These are phyloP conservation scores for Acanthamoeba castellanii DNA, from an alignment of 208 protist genomes.

Conservation along the genomic window DNA sequence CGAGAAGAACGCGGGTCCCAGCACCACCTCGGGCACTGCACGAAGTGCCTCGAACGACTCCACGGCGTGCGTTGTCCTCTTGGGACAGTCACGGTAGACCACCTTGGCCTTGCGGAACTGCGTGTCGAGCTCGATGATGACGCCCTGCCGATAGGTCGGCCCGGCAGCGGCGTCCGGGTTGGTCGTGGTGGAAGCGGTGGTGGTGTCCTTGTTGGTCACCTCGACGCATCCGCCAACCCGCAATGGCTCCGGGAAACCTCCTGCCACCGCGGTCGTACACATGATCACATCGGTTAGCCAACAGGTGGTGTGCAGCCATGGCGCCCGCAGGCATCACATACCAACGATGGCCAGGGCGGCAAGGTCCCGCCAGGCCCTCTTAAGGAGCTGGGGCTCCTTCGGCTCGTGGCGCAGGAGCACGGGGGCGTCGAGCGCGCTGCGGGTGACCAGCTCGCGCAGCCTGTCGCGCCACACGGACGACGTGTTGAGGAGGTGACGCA, in stretches of 20 bases:
- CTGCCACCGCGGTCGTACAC: not conserved
- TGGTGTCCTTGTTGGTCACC: constrained; percentile 2
- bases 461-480: constrained; percentile 45
- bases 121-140: constrained; percentile 17
- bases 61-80: not conserved
- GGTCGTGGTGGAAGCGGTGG: not conserved
- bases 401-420: constrained; percentile 37
- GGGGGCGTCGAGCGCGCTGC: constrained; percentile 4
- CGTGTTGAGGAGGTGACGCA: constrained; percentile 42
- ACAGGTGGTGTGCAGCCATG: not conserved
- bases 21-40: constrained; percentile 23
- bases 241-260: constrained; percentile 62
- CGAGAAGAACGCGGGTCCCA: not conserved
- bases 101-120: constrained; percentile 62
- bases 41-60: not conserved
- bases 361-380: constrained; percentile 35
- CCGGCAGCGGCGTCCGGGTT: too few species aligned
- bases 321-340: not conserved
- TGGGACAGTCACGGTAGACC: constrained; percentile 26
- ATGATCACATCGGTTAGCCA: too few species aligned
- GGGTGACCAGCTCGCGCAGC: constrained; percentile 6
- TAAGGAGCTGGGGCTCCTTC: constrained; percentile 3
- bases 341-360: constrained; percentile 41
- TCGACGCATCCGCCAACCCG: constrained; percentile 46
- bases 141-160: constrained; percentile 7